A percentile compares a stretch with the other conserved stretches of the same genome.
Evolutionary conservation across 176 grass and related monocot species (phyloP).

Genomic region (Ensete ventricosum): DNA sequence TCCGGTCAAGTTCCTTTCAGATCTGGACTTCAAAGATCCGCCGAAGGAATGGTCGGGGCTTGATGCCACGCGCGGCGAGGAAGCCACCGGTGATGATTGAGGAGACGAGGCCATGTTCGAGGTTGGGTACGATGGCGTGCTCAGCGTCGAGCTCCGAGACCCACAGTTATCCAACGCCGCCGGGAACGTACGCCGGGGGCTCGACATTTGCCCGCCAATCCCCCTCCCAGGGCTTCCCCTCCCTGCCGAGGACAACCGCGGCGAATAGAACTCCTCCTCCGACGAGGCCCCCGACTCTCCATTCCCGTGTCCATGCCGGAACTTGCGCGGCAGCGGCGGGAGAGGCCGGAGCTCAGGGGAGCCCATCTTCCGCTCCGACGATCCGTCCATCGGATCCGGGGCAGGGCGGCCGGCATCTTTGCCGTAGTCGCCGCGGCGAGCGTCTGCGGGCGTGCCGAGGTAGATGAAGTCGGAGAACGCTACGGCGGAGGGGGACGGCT

Average conservation of each 20-base stretch:
- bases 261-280: conserved; percentile 11
- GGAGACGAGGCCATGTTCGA: conserved; percentile 17
- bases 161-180: background rate
- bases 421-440: background rate
- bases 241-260: background rate
- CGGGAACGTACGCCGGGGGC: too few species aligned
- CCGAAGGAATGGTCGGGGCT: background rate
- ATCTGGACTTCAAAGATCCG: conserved; percentile 7
- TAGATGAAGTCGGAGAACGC: background rate
- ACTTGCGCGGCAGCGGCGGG: conserved; percentile 2
- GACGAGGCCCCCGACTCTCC: conserved; percentile 9
- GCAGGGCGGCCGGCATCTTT: background rate
- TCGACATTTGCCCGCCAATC: too few species aligned
- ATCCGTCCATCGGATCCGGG: background rate
- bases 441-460: background rate
- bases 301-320: background rate
- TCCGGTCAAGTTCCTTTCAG: background rate
- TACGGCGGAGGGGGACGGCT: background rate
- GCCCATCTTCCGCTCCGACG: background rate
- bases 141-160: conserved; percentile 1
- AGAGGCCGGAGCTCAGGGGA: conserved; percentile 9
- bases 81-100: conserved; percentile 29
- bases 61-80: background rate
- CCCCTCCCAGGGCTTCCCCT: background rate
- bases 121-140: background rate